phyloP scores from a whole-genome alignment of 2,329 filamentous ascomycete species.

The Aspergillus sp. region DNA sequence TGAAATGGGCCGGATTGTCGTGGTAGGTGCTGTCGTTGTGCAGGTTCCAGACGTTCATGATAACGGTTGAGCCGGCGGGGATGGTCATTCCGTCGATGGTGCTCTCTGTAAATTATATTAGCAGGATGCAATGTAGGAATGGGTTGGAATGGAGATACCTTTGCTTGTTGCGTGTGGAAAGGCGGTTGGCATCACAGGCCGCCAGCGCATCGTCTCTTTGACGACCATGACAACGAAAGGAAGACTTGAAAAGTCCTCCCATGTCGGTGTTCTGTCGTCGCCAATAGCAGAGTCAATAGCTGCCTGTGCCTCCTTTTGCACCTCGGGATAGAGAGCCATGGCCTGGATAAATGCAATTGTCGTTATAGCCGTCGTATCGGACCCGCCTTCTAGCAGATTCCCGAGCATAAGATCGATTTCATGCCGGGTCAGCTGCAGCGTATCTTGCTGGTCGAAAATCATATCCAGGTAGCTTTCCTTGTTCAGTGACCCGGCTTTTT shows the following conservation, averaged over 20 bases:
- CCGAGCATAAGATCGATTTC: slow-evolving; percentile 40
- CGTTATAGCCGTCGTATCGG: slow-evolving; percentile 42
- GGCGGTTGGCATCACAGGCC: slow-evolving; percentile 34
- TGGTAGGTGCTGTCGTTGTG: slow-evolving; percentile 48
- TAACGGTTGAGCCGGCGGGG: slow-evolving; percentile 47
- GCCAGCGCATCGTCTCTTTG: slow-evolving; percentile 59
- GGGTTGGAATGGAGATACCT: slow-evolving; percentile 11
- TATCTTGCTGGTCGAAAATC: slow-evolving; percentile 39
- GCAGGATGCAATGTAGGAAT: too few species aligned
- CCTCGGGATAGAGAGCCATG: slow-evolving; percentile 12
- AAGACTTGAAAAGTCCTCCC: slow-evolving; percentile 27
- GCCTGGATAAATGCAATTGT: slow-evolving; percentile 32
- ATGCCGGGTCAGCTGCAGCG: slow-evolving; percentile 34
- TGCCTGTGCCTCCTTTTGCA: slow-evolving; percentile 42
- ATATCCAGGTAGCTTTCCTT: slow-evolving; percentile 41
- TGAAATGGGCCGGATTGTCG: slow-evolving; percentile 32
- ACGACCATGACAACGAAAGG: slow-evolving; percentile 51
- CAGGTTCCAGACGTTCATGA: slow-evolving; percentile 47
- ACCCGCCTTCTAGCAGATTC: slow-evolving; percentile 34
- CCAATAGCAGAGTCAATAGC: slow-evolving; percentile 54
- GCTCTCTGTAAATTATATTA: background rate
- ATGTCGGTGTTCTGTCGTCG: slow-evolving; percentile 48
- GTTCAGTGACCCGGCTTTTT: slow-evolving; percentile 12
- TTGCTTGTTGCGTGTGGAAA: slow-evolving; percentile 26
- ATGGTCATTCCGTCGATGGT: slow-evolving; percentile 47